Evolutionary conservation across 208 protist species (phyloP).

Genomic region (Angomonas deanei): DNA sequence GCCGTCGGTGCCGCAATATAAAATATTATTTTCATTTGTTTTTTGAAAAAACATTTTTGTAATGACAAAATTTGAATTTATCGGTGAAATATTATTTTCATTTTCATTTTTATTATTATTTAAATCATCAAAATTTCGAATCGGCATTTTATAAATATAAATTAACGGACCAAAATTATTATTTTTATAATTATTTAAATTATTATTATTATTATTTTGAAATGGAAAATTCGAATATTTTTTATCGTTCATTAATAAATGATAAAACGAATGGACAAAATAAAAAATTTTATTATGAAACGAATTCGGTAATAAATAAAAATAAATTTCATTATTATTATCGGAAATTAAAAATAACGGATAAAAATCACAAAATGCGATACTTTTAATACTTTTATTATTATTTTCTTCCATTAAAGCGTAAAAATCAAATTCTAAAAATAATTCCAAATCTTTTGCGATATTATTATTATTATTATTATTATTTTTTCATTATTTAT

Average conservation of each 20-base stretch:
- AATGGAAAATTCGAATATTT: not conserved
- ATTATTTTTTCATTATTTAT: not conserved
- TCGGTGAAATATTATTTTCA: not conserved
- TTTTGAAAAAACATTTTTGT: not conserved
- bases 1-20: not conserved
- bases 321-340: constrained; percentile 1
- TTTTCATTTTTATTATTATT: constrained; percentile 1
- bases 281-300: not conserved
- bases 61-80: not conserved
- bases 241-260: not conserved
- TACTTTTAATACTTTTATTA: not conserved
- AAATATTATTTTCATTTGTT: not conserved
- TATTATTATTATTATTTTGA: constrained; percentile 1
- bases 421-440: not conserved
- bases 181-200: constrained; percentile 1
- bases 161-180: not conserved
- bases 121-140: not conserved
- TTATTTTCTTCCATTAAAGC: not conserved
- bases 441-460: not conserved
- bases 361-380: not conserved
- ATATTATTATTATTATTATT: constrained; percentile 1
- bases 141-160: not conserved
- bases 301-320: not conserved
- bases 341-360: not conserved
- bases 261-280: not conserved